Percentiles rank a stretch among this genome's conserved stretches.
Evolutionary conservation across 2,329 filamentous ascomycete genomes (phyloP).

Genomic region (Fusarium albosuccineum): DNA sequence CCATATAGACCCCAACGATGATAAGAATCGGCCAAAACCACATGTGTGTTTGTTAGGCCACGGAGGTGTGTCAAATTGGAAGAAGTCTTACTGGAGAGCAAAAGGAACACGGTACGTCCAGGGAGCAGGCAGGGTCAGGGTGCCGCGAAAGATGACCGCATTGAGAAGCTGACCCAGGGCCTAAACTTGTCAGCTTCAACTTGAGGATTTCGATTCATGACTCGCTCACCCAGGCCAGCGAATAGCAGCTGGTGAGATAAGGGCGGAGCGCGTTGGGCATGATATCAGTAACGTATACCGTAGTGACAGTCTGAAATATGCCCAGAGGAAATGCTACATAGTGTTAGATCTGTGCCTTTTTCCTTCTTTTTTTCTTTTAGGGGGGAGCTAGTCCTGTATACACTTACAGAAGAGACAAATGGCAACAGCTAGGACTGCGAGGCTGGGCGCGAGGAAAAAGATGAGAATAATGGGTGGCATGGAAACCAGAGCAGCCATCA

Average conservation of each 20-base stretch:
- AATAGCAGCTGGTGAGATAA: slow-evolving; percentile 27
- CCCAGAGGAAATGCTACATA: not conserved
- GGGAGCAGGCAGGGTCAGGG: slow-evolving; percentile 10
- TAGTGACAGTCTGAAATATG: slow-evolving; percentile 25
- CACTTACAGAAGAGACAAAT: slow-evolving; percentile 11
- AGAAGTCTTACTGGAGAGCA: slow-evolving; percentile 22
- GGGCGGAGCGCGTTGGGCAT: slow-evolving; percentile 25
- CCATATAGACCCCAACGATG: slow-evolving; percentile 54
- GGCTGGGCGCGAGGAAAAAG: slow-evolving; percentile 7
- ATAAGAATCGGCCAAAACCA: slow-evolving; percentile 26
- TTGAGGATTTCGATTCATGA: not conserved
- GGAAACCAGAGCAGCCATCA: slow-evolving; percentile 1
- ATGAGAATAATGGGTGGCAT: slow-evolving; percentile 11
- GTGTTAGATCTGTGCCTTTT: not conserved
- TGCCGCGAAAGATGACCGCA: slow-evolving; percentile 19
- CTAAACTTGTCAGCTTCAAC: slow-evolving; percentile 5
- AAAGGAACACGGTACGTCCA: slow-evolving; percentile 23
- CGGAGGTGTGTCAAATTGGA: not conserved
- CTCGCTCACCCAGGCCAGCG: slow-evolving; percentile 12
- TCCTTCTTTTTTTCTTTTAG: too few species aligned
- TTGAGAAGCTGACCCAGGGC: slow-evolving; percentile 24
- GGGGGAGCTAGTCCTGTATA: not conserved
- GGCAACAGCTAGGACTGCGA: slow-evolving; percentile 4
- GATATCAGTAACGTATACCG: slow-evolving; percentile 25
- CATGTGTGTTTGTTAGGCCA: slow-evolving; percentile 2